A percentile compares a stretch with the other conserved stretches of the same genome.
Conservation (phyloP, 169 alveolate species). For the Cryptosporidium sp. region DNA sequence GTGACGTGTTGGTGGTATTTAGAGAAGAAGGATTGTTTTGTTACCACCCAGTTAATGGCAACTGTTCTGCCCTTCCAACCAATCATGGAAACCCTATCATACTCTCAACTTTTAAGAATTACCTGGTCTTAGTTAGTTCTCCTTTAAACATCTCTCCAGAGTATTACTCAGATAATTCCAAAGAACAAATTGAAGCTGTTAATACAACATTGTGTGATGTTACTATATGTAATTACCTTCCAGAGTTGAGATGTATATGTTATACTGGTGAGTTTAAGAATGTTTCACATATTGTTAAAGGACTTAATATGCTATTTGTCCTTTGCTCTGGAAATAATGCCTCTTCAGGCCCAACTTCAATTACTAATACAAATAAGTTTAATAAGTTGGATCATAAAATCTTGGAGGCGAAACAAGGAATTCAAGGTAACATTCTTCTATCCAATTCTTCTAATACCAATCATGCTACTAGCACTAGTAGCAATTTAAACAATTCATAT, state of each 20-base stretch:
- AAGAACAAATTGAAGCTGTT: neutral
- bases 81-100: conserved; percentile 52
- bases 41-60: conserved; percentile 61
- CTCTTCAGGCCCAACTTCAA: neutral
- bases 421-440: neutral
- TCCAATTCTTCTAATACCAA: neutral
- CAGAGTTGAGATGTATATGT: conserved; percentile 62
- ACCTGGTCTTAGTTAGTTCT: conserved; percentile 33
- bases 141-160: neutral
- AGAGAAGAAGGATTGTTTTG: conserved; percentile 71
- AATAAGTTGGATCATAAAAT: neutral
- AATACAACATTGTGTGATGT: conserved; percentile 51
- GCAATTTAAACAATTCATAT: neutral
- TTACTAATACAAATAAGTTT: neutral
- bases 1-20: conserved; percentile 37
- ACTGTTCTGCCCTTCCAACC: conserved; percentile 71
- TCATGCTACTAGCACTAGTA: neutral
- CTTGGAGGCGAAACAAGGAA: neutral
- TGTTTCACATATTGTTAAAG: conserved; percentile 57
- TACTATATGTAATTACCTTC: conserved; percentile 56
- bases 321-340: conserved; percentile 36
- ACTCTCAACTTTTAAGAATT: conserved; percentile 50
- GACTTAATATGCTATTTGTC: conserved; percentile 50
- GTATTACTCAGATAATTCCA: neutral
- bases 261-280: conserved; percentile 69